Conservation (phyloP, 2,329 filamentous ascomycete genomes). For the Hymenoscyphus scutula region DNA sequence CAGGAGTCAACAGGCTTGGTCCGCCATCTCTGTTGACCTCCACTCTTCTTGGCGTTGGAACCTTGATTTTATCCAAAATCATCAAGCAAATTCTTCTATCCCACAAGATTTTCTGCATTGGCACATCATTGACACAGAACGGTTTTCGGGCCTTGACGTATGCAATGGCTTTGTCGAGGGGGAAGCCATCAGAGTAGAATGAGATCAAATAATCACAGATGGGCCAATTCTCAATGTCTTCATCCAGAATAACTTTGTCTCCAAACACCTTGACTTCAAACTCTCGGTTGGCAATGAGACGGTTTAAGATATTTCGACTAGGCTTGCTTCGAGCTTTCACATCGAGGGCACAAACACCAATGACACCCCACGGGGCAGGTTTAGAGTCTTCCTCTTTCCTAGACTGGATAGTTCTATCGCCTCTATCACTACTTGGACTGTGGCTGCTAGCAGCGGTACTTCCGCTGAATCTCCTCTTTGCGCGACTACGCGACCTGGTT, state of each 20-base stretch:
- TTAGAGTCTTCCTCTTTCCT: conserved; percentile 60
- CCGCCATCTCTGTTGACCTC: conserved; percentile 94
- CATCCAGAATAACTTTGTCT: conserved; percentile 97
- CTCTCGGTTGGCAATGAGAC: conserved; percentile 83
- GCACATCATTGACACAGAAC: conserved; percentile 95
- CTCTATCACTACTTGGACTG: conserved; percentile 72
- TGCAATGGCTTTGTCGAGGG: conserved; percentile 92
- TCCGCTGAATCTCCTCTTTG: conserved; percentile 73
- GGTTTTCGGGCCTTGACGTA: conserved; percentile 92
- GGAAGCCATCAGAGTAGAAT: conserved; percentile 97
- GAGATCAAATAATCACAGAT: conserved; percentile 91
- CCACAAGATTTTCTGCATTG: conserved; percentile 97
- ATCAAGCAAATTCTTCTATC: conserved; percentile 86
- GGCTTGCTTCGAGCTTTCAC: conserved; percentile 96
- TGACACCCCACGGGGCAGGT: conserved; percentile 62
- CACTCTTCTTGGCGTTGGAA: conserved; percentile 82
- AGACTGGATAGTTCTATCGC: conserved; percentile 56
- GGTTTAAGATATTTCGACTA: conserved; percentile 91
- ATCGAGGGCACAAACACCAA: conserved; percentile 94
- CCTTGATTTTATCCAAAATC: conserved; percentile 83
- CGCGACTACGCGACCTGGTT: conserved; percentile 63
- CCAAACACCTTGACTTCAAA: conserved; percentile 98
- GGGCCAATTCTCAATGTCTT: conserved; percentile 95
- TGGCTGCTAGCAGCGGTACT: conserved; percentile 81
- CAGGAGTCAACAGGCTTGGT: conserved; percentile 71